phyloP scores from a whole-genome alignment of 2,329 filamentous ascomycete species.

The Fusarium udum region DNA sequence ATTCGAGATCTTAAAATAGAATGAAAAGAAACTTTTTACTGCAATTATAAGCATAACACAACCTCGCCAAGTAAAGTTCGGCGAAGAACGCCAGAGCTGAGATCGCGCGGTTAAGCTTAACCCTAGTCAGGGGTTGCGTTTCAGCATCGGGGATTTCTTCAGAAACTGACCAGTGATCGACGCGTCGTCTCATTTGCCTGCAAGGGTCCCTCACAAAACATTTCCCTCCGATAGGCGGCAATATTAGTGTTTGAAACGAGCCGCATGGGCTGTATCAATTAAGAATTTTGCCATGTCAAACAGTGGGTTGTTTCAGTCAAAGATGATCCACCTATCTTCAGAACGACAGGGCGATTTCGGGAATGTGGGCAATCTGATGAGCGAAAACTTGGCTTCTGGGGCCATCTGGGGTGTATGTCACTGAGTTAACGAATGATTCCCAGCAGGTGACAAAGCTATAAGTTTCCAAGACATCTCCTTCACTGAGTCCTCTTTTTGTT shows the following conservation, averaged over 20 bases:
- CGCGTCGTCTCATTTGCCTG: not conserved
- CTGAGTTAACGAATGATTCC: conserved; percentile 1
- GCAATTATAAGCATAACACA: not conserved
- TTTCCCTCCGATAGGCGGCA: conserved; percentile 23
- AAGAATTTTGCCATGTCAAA: conserved; percentile 31
- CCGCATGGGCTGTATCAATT: conserved; percentile 24
- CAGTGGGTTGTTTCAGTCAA: conserved; percentile 23
- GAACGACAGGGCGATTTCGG: not conserved
- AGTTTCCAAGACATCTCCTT: conserved; percentile 5
- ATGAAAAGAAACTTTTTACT: not conserved
- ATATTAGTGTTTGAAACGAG: conserved; percentile 28
- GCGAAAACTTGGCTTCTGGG: not conserved
- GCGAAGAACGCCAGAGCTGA: not conserved
- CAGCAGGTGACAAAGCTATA: conserved; percentile 30
- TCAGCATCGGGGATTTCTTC: conserved; percentile 12
- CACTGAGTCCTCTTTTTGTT: not conserved
- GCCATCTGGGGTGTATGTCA: conserved; percentile 8
- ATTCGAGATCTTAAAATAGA: not conserved
- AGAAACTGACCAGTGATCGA: not conserved
- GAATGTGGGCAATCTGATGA: not conserved
- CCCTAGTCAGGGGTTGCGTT: conserved; percentile 28
- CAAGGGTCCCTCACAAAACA: not conserved
- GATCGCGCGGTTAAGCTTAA: conserved; percentile 15
- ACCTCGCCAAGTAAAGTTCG: not conserved
- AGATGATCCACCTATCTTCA: not conserved